Base-by-base conservation (phyloP, 257 asterid species). In the Solanum gracilifrons region DNA sequence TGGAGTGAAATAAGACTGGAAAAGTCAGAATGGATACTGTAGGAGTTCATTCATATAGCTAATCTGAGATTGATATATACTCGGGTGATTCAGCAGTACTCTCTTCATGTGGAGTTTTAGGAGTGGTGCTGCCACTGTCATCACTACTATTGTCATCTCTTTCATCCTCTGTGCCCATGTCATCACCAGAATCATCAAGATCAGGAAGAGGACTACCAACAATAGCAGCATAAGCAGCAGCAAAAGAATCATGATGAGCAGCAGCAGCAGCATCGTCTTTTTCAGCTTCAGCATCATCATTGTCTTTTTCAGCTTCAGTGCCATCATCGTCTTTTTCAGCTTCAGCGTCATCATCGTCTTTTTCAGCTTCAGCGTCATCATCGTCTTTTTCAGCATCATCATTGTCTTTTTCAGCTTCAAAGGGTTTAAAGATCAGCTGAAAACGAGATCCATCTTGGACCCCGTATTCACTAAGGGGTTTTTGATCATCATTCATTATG, bases 361-460 rank as follows among this genome's bases (percentile, higher is more conserved):
- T 46, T 46, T 46, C 55, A 43, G 51, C 51, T 46, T 46, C 58
- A 46, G 58, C 0, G 0, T 48, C 60, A 5, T 15, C 58, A 48
- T 48, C 8, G 58, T 48, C 21, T 48, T 48, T 48, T 48, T 48
- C 58, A 46, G 20, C 20, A 15, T 48, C 60, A 48, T 48, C 23
- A 48, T 48, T 1, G 21, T 23, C 33, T 39, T 25, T 27, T 41
- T 43, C 66, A 23, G 9, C 29, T 37, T 77, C 89, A 15, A 27
- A 66, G 8, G 88, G 89, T 39, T 39, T 33, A 18, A 94, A 90
- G 68, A 94, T 91, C 69, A 92, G 87, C 62, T 93, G 93, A 75
- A 96, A 51, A 66, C 86, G 97, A 58, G 98, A 95, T 87, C 94
- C 91, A 75, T 94, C 94, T 62, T 31, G 29, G 62, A 96, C 91